Percentiles rank a stretch among this genome's conserved stretches.
These are phyloP conservation scores for Penicillium sp. DNA, from an alignment of 2,329 filamentous ascomycete species.

Conservation along the genomic window DNA sequence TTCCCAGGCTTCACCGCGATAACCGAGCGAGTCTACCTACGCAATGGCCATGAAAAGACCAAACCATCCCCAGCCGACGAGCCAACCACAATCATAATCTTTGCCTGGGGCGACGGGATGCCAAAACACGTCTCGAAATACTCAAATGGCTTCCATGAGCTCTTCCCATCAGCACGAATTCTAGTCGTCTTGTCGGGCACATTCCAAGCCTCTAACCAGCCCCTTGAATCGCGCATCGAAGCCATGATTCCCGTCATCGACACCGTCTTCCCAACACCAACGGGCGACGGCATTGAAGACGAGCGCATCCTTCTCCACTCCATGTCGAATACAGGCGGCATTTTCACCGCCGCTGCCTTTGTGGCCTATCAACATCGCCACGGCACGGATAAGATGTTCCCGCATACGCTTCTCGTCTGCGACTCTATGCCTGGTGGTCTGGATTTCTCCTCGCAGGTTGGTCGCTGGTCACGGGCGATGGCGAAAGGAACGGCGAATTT, in stretches of 20 bases:
- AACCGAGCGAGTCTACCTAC: slow-evolving; percentile 47
- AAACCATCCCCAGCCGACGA: slow-evolving; percentile 27
- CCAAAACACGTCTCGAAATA: slow-evolving; percentile 56
- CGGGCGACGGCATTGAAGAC: slow-evolving; percentile 11
- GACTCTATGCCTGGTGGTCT: slow-evolving; percentile 54
- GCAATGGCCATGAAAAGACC: slow-evolving; percentile 22
- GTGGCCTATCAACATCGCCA: slow-evolving; percentile 43
- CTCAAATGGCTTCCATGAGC: slow-evolving; percentile 47
- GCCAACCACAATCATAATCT: slow-evolving; percentile 42
- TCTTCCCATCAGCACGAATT: slow-evolving; percentile 50
- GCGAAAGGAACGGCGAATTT: slow-evolving; percentile 45
- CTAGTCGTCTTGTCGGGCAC: slow-evolving; percentile 51
- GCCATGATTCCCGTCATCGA: slow-evolving; percentile 44
- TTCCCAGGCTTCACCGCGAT: slow-evolving; percentile 47
- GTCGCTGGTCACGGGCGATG: slow-evolving; percentile 52
- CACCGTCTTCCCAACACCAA: slow-evolving; percentile 21
- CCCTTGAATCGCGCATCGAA: slow-evolving; percentile 42
- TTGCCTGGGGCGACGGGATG: slow-evolving; percentile 54
- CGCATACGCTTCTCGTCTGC: slow-evolving; percentile 47
- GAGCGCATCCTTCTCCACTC: slow-evolving; percentile 47
- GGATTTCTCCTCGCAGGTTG: slow-evolving; percentile 29
- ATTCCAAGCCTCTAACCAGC: slow-evolving; percentile 44
- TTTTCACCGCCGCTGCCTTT: slow-evolving; percentile 49
- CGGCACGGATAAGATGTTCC: slow-evolving; percentile 35
- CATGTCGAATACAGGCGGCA: slow-evolving; percentile 57